phyloP scores from a whole-genome alignment of 176 grass and related monocot genomes.

The Carex littledalei region DNA sequence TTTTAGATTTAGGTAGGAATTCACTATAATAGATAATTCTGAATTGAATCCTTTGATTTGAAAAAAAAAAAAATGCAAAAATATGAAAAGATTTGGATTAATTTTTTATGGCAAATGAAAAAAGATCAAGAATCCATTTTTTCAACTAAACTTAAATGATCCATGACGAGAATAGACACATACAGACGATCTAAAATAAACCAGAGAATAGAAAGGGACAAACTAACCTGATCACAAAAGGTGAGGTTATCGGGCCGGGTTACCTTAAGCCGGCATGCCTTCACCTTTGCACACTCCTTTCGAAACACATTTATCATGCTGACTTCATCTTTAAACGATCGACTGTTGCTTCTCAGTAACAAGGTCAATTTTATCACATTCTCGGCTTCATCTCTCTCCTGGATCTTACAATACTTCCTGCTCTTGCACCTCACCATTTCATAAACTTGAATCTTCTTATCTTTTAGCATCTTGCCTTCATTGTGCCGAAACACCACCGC shows the following conservation, averaged over 20 bases:
- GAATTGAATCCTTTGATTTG: neutral
- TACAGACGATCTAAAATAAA: neutral
- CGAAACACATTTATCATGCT: slow-evolving; percentile 25
- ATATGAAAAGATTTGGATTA: neutral
- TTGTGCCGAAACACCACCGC: slow-evolving; percentile 30
- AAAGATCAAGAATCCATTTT: neutral
- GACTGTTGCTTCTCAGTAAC: slow-evolving; percentile 3
- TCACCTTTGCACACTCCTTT: slow-evolving; percentile 33
- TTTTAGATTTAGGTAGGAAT: neutral
- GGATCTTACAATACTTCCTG: slow-evolving; percentile 16
- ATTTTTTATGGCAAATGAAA: neutral
- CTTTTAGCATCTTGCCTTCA: slow-evolving; percentile 21
- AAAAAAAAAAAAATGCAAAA: neutral
- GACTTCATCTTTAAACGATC: slow-evolving; percentile 36
- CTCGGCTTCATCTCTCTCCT: neutral
- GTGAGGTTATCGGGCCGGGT: slow-evolving; percentile 24
- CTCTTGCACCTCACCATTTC: slow-evolving; percentile 35
- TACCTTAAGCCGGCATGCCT: slow-evolving; percentile 26
- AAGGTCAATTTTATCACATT: slow-evolving; percentile 16
- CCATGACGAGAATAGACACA: neutral
- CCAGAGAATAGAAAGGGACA: neutral
- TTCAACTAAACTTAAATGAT: neutral
- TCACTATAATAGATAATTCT: neutral
- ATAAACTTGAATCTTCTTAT: slow-evolving; percentile 20
- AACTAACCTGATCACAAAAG: slow-evolving; percentile 41